Evolutionary conservation across 2,329 filamentous ascomycete genomes (phyloP), one percentile per base, ranked within the genome.

Genomic region (Calonectria hawksworthii): DNA sequence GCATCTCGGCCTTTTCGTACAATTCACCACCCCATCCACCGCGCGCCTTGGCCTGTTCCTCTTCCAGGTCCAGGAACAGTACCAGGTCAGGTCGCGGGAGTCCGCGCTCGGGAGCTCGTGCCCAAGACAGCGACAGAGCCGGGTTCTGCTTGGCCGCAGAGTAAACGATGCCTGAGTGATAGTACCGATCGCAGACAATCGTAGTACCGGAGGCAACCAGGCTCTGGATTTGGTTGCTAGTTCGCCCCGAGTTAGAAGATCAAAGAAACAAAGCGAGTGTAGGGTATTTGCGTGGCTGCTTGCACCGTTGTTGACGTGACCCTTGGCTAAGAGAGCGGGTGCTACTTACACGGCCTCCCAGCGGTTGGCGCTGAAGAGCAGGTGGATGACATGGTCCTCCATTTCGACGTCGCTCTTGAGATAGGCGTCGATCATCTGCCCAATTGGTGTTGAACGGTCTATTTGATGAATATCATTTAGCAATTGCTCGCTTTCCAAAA

Each of bases 81-180:
- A 96, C 95, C 13, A 96, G 83, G 86, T 99, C 97, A 0, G 97
- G 96, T 6, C 94, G 91, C 1, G 97, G 96, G 0, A 99, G 89
- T 0, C 96, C 96, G 18, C 95, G 90, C 80, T 99, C 97, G 1
- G 96, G 95, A 21, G 92, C 90, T 79, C 95, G 93, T 10, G 95
- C 96, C 96, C 97, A 99, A 0, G 90, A 86, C 0, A 98, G 88
- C 0, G 90, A 87, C 16, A 98, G 89, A 2, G 88, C 84, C 0
- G 93, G 91, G 79, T 95, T 95, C 56, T 92, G 89, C 83, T 99
- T 99, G 4, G 97, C 96, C 0, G 95, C 95, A 30, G 93, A 95
- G 87, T 99, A 99, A 65, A 98, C 95, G 72, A 96, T 94, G 69
- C 97, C 97, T 26, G 94, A 97, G 87, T 98, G 96, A 84, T 98